phyloP scores from a whole-genome alignment of 495 filamentous ascomycete species.

The Polyplosphaeria fusca region DNA sequence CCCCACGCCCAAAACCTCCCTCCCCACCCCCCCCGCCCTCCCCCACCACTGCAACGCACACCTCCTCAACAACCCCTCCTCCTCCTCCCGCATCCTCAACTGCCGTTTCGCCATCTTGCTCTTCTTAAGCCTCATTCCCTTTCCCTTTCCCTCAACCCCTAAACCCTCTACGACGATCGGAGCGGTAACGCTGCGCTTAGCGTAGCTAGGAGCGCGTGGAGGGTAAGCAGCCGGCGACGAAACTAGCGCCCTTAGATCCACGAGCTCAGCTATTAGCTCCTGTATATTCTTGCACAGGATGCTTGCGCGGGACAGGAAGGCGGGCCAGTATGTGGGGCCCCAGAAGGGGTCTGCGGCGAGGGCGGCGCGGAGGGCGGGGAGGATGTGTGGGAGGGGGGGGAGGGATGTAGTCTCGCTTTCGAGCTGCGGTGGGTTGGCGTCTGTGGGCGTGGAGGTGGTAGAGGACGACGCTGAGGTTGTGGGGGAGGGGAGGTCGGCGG shows the following conservation, averaged over 20 bases:
- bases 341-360: slow-evolving; percentile 56
- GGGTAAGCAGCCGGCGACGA: slow-evolving; percentile 9
- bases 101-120: slow-evolving; percentile 30
- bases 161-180: background rate
- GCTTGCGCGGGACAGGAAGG: slow-evolving; percentile 53
- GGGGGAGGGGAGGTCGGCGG: slow-evolving; percentile 38
- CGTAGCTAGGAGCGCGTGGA: background rate
- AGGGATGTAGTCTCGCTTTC: slow-evolving; percentile 37
- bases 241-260: slow-evolving; percentile 43
- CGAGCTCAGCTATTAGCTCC: slow-evolving; percentile 54
- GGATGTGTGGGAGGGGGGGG: slow-evolving; percentile 53
- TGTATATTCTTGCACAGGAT: slow-evolving; percentile 52
- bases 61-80: slow-evolving; percentile 22
- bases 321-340: slow-evolving; percentile 55
- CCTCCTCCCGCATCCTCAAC: slow-evolving; percentile 25
- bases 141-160: background rate
- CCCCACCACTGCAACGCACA: slow-evolving; percentile 27
- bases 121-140: slow-evolving; percentile 17
- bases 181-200: background rate
- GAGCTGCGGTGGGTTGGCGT: background rate
- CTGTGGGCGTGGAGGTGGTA: slow-evolving; percentile 4
- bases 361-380: slow-evolving; percentile 52
- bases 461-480: slow-evolving; percentile 14
- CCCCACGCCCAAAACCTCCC: slow-evolving; percentile 13
- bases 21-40: slow-evolving; percentile 10